phyloP scores from a whole-genome alignment of 2,329 filamentous ascomycete genomes.

The Fusarium agapanthi region DNA sequence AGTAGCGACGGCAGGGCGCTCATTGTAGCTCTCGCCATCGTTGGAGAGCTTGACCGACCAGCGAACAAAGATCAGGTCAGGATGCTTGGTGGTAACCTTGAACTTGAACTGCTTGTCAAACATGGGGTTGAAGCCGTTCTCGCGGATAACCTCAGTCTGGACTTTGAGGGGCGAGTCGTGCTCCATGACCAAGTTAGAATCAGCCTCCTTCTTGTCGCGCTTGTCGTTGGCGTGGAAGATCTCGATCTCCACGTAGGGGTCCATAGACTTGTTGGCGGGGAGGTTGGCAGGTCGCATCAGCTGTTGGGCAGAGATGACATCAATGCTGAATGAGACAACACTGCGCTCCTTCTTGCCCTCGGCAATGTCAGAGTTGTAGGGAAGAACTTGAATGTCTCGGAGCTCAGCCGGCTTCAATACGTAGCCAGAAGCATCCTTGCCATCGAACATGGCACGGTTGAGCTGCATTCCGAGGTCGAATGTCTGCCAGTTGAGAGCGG shows the following conservation, averaged over 20 bases:
- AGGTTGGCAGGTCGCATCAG: slow-evolving; percentile 83
- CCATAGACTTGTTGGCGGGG: slow-evolving; percentile 77
- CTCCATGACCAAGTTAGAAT: slow-evolving; percentile 60
- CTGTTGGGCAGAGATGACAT: slow-evolving; percentile 93
- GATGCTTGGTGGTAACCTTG: slow-evolving; percentile 90
- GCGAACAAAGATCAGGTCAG: slow-evolving; percentile 90
- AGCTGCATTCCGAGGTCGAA: slow-evolving; percentile 96
- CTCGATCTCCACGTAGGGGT: slow-evolving; percentile 95
- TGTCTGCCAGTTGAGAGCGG: slow-evolving; percentile 97
- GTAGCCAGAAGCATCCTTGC: slow-evolving; percentile 87
- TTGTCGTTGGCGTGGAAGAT: slow-evolving; percentile 95
- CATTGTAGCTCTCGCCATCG: slow-evolving; percentile 74
- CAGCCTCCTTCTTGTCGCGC: slow-evolving; percentile 82
- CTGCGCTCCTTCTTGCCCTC: slow-evolving; percentile 79
- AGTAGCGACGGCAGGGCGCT: slow-evolving; percentile 74
- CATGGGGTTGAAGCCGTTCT: slow-evolving; percentile 92
- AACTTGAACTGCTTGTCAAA: slow-evolving; percentile 85
- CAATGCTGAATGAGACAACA: slow-evolving; percentile 83
- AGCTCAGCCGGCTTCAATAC: slow-evolving; percentile 91
- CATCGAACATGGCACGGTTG: slow-evolving; percentile 97
- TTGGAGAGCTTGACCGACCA: slow-evolving; percentile 90
- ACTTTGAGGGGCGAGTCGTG: slow-evolving; percentile 73
- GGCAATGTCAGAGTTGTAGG: slow-evolving; percentile 59
- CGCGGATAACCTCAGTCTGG: slow-evolving; percentile 80
- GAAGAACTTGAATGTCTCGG: slow-evolving; percentile 72